Conservation (phyloP, 2,329 filamentous ascomycete species). For the Berkeleyomyces basicola region DNA sequence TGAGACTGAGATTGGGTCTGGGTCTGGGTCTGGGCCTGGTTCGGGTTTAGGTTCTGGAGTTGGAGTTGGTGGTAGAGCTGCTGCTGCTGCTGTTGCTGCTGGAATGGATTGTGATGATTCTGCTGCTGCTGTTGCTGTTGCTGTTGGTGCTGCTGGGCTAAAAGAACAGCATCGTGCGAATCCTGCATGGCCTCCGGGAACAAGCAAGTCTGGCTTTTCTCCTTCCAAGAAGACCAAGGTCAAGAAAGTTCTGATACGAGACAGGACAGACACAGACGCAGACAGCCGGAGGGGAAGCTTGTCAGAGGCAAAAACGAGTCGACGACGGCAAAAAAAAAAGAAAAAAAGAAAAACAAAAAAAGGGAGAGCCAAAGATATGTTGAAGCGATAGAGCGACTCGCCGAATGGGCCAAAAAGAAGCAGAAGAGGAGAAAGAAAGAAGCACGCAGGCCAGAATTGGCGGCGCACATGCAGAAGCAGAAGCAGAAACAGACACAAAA, state of each 20-base stretch:
- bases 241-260: background rate
- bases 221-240: too few relatives aligned
- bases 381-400: background rate
- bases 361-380: background rate
- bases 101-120: conserved; percentile 11
- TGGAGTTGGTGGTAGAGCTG: background rate
- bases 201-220: background rate
- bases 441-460: too few relatives aligned
- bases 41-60: conserved; percentile 6
- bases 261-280: background rate
- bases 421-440: background rate
- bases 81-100: background rate
- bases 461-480: too few relatives aligned
- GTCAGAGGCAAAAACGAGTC: background rate
- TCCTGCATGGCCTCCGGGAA: conserved; percentile 11
- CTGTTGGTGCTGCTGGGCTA: conserved; percentile 13
- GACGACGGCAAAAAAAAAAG: background rate
- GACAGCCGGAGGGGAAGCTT: background rate
- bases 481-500: too few relatives aligned
- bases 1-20: conserved; percentile 24
- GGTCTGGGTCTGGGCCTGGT: background rate
- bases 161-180: conserved; percentile 13
- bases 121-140: conserved; percentile 16
- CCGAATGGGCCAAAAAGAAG: background rate
- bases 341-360: background rate